These are phyloP conservation scores for Neonectria ditissima DNA, from an alignment of 2,329 filamentous ascomycete genomes.

Conservation along the genomic window DNA sequence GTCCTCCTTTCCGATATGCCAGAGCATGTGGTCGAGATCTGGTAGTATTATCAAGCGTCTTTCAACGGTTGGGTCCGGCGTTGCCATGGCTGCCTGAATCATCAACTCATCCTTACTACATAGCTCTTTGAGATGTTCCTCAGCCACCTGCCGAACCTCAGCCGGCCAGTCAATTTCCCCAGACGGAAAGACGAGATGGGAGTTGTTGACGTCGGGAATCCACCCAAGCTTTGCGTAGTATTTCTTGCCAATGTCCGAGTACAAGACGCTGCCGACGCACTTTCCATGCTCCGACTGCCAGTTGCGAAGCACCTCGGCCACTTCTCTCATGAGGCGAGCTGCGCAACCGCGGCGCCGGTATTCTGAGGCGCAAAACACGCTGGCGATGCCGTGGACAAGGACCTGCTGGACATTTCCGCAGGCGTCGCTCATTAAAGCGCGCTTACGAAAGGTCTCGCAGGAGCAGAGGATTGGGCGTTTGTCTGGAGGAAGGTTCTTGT, in stretches of 20 bases:
- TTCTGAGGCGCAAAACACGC: background rate
- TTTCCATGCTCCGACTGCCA: background rate
- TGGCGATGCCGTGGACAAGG: background rate
- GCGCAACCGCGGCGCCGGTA: background rate
- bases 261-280: background rate
- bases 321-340: background rate
- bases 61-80: background rate
- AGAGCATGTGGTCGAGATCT: background rate
- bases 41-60: constrained; percentile 19
- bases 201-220: background rate
- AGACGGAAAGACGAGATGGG: background rate
- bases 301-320: background rate
- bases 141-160: background rate
- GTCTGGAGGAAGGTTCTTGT: background rate
- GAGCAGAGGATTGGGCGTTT: background rate
- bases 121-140: background rate
- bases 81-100: background rate
- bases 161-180: background rate
- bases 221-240: background rate
- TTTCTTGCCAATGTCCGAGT: background rate
- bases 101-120: background rate
- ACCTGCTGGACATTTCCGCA: background rate
- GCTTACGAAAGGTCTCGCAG: background rate
- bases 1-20: background rate
- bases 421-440: background rate